Evolutionary conservation across 2,329 filamentous ascomycete genomes (phyloP), one percentile per base, ranked within the genome.

Genomic region (Talaromyces sp.): DNA sequence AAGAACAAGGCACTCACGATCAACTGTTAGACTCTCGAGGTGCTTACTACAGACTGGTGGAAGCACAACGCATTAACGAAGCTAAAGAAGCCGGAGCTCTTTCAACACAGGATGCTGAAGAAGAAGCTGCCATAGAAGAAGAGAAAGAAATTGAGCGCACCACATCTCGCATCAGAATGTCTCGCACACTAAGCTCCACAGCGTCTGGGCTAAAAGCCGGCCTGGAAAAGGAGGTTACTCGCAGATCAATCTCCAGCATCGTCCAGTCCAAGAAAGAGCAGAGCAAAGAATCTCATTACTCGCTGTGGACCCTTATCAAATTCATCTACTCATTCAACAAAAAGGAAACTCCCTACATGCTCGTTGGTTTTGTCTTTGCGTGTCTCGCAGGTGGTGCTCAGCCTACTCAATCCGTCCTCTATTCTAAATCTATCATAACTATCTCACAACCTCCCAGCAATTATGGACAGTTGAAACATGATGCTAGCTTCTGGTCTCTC

Each of bases 1-100:
- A 96, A 13, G 95, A 99, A 77, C 93, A 97, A 77, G 95, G 95
- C 60, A 93, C 87, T 0, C 95, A 98, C 75, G 87, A 94, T 65
- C 84, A 90, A 14, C 84, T 99, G 11, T 81, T 98, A 2, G 86
- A 88, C 69, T 83, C 78, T 66, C 80, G 86, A 68, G 88, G 87
- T 22, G 89, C 93, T 9, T 99, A 98, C 77, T 90, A 85, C 76
- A 90, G 88, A 65, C 86, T 98, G 11, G 93, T 98, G 8, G 89
- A 92, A 62, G 93, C 94, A 2, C 95, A 99, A 76, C 89, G 90
- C 64, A 93, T 97, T 69, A 82, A 79, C 19, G 85, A 88, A 58
- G 83, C 87, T 65, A 77, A 80, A 59, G 76, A 80, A 1, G 72
- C 74, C 22, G 72, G 75, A 59, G 76, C 71, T 19, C 33, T 75